phyloP scores from a whole-genome alignment of 441 rosid species.

The Arabidopsis lyrata region DNA sequence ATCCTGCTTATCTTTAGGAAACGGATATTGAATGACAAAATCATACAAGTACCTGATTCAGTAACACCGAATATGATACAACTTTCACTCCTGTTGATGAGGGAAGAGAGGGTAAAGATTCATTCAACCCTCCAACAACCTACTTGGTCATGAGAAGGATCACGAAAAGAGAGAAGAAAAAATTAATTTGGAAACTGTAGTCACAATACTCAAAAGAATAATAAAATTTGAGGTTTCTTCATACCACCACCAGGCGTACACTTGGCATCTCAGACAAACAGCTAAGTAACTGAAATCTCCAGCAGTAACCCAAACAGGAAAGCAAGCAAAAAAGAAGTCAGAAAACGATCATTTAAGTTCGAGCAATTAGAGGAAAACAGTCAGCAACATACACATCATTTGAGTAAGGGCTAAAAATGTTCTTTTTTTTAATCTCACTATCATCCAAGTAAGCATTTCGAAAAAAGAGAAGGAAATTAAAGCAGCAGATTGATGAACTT shows the following conservation, averaged over 20 bases:
- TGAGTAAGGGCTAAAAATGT: background rate
- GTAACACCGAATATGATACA: slow-evolving; percentile 77
- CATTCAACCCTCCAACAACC: slow-evolving; percentile 97
- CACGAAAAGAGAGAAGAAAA: slow-evolving; percentile 40
- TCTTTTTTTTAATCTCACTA: background rate
- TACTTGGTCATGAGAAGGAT: slow-evolving; percentile 37
- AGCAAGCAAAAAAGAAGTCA: slow-evolving; percentile 24
- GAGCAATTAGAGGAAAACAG: background rate
- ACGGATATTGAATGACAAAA: slow-evolving; percentile 12
- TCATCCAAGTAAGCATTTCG: background rate
- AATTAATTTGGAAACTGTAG: slow-evolving; percentile 24
- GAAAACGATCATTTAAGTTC: slow-evolving; percentile 3
- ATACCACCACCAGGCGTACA: slow-evolving; percentile 90
- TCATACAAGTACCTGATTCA: slow-evolving; percentile 72
- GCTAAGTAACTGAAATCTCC: slow-evolving; percentile 78
- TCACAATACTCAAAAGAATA: background rate
- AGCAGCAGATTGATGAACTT: slow-evolving; percentile 43
- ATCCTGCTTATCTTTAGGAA: slow-evolving; percentile 5
- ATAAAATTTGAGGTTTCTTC: slow-evolving; percentile 35
- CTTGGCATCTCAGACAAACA: slow-evolving; percentile 89
- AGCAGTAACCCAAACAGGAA: slow-evolving; percentile 35
- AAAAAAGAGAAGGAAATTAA: background rate
- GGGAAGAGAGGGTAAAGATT: slow-evolving; percentile 87
- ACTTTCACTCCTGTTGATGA: slow-evolving; percentile 73
- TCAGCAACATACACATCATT: slow-evolving; percentile 10